Conservation (phyloP, 2,329 filamentous ascomycete species). For the Teratosphaeriaceae sp. region DNA sequence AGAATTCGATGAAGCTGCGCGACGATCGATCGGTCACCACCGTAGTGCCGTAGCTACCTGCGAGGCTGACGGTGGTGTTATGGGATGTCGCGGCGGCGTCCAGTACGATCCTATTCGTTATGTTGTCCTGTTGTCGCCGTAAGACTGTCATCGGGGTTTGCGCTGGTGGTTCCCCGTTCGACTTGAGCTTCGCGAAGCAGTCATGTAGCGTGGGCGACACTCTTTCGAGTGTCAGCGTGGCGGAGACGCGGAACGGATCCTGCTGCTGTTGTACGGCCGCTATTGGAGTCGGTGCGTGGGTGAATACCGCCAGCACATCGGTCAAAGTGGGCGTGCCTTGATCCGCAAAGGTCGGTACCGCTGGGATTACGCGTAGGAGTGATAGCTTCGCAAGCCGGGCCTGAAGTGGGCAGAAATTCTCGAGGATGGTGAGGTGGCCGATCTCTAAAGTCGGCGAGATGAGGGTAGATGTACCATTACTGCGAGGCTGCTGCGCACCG, state of each 20-base stretch:
- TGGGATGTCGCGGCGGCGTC: slow-evolving; percentile 62
- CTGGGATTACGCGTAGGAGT: slow-evolving; percentile 22
- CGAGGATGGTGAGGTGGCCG: slow-evolving; percentile 20
- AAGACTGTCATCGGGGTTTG: slow-evolving; percentile 39
- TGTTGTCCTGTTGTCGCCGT: slow-evolving; percentile 60
- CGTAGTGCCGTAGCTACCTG: slow-evolving; percentile 72
- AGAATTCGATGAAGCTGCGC: slow-evolving; percentile 58
- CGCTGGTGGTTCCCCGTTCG: slow-evolving; percentile 11
- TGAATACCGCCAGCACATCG: slow-evolving; percentile 67
- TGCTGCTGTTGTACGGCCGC: slow-evolving; percentile 51
- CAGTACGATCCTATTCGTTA: slow-evolving; percentile 64
- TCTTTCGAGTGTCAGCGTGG: slow-evolving; percentile 72
- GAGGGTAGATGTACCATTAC: slow-evolving; percentile 17
- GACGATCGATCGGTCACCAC: slow-evolving; percentile 72
- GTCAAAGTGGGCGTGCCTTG: slow-evolving; percentile 36
- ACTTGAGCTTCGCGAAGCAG: slow-evolving; percentile 30
- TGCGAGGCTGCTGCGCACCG: slow-evolving; percentile 30
- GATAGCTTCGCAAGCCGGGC: slow-evolving; percentile 21
- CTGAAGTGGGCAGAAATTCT: slow-evolving; percentile 22
- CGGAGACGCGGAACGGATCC: slow-evolving; percentile 65
- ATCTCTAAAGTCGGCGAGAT: slow-evolving; percentile 25
- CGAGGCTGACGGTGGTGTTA: slow-evolving; percentile 64
- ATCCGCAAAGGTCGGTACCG: slow-evolving; percentile 53
- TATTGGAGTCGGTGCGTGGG: slow-evolving; percentile 36
- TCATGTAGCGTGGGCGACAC: slow-evolving; percentile 25